These are phyloP conservation scores for Epichloe brachyelytri DNA, from an alignment of 2,329 filamentous ascomycete species.

Conservation along the genomic window DNA sequence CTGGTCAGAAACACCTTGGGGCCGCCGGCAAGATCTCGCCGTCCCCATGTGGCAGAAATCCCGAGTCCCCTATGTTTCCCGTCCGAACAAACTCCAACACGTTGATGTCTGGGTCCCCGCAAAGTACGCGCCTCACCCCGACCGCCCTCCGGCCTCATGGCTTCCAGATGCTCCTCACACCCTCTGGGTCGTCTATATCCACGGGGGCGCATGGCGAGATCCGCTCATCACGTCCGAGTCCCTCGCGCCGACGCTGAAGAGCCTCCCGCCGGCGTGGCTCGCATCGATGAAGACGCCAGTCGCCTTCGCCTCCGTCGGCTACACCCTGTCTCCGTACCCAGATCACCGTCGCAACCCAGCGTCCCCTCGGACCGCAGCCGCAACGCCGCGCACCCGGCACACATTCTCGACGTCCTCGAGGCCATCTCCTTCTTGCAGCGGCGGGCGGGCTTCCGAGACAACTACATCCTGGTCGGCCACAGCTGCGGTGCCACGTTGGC, in stretches of 20 bases:
- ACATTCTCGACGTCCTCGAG: constrained; percentile 36
- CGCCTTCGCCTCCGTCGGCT: constrained; percentile 6
- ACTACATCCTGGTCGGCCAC: constrained; percentile 42
- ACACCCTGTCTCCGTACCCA: constrained; percentile 6
- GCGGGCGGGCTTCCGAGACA: constrained; percentile 26
- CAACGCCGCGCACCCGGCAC: constrained; percentile 38
- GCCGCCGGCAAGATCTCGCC: not conserved
- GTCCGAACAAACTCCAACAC: constrained; percentile 4
- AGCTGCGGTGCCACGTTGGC: constrained; percentile 43
- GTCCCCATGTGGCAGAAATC: constrained; percentile 7
- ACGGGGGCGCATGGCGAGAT: constrained; percentile 17
- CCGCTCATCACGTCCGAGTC: constrained; percentile 10
- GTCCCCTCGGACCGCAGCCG: constrained; percentile 12
- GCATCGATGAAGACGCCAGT: constrained; percentile 2
- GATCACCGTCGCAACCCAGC: constrained; percentile 5
- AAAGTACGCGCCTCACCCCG: not conserved
- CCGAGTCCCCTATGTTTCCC: constrained; percentile 2
- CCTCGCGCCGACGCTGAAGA: constrained; percentile 2
- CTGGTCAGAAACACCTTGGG: constrained; percentile 4
- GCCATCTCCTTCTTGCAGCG: constrained; percentile 32
- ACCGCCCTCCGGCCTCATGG: constrained; percentile 2
- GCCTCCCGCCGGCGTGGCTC: constrained; percentile 1
- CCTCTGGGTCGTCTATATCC: constrained; percentile 13
- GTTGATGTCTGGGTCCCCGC: constrained; percentile 5
- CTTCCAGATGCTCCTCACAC: constrained; percentile 1